Conservation (phyloP, 1,284 basidiomycete genomes). For the Cutaneotrichosporon cutaneum region DNA sequence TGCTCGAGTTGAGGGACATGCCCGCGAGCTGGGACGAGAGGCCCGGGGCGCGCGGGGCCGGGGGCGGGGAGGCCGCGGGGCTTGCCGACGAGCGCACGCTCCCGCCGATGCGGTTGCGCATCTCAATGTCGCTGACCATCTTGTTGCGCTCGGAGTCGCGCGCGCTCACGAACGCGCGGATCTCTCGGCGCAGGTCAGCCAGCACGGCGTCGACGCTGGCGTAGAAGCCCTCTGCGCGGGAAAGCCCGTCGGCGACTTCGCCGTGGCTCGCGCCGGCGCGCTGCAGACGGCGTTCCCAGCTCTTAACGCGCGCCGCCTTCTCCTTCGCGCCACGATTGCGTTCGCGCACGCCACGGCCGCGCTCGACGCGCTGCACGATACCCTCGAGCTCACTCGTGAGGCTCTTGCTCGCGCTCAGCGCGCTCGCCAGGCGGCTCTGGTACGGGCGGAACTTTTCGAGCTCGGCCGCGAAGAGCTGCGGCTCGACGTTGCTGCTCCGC, state of each 20-base stretch:
- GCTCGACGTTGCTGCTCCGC: slow-evolving; percentile 78
- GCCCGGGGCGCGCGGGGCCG: slow-evolving; percentile 20
- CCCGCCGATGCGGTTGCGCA: slow-evolving; percentile 48
- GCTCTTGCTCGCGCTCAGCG: slow-evolving; percentile 71
- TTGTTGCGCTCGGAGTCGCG: slow-evolving; percentile 71
- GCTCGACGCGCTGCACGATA: slow-evolving; percentile 69
- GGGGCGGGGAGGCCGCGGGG: slow-evolving; percentile 17
- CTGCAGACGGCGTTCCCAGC: slow-evolving; percentile 68
- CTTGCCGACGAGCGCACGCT: slow-evolving; percentile 12
- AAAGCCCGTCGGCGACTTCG: slow-evolving; percentile 80
- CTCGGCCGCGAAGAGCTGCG: slow-evolving; percentile 84
- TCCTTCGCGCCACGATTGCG: slow-evolving; percentile 74
- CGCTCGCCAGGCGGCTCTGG: slow-evolving; percentile 74
- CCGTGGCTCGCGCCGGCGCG: slow-evolving; percentile 76
- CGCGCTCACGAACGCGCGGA: slow-evolving; percentile 63
- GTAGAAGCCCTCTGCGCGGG: slow-evolving; percentile 87
- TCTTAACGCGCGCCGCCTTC: slow-evolving; percentile 65
- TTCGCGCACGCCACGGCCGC: slow-evolving; percentile 69
- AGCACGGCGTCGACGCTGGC: slow-evolving; percentile 71
- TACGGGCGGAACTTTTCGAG: slow-evolving; percentile 94
- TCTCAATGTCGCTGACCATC: slow-evolving; percentile 68
- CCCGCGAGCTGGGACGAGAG: slow-evolving; percentile 41
- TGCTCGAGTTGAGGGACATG: slow-evolving; percentile 6
- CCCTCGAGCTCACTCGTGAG: slow-evolving; percentile 68
- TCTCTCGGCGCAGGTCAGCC: slow-evolving; percentile 62